phyloP scores from a whole-genome alignment of 805 yeast genomes.

The Lachancea fermentati region DNA sequence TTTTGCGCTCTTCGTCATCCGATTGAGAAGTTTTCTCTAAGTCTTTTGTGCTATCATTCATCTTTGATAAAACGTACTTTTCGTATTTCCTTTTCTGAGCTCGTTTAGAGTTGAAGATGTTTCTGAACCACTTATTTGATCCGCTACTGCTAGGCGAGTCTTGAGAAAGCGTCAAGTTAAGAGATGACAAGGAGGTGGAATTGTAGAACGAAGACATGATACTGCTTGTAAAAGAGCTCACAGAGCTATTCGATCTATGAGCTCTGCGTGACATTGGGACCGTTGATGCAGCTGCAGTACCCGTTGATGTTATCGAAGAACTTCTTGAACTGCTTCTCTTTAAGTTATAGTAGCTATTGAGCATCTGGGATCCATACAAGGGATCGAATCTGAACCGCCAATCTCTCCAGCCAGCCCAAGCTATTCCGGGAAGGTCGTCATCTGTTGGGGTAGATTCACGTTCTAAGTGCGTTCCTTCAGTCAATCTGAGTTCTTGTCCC shows the following conservation, averaged over 20 bases:
- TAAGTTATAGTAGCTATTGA: slow-evolving; percentile 26
- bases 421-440: slow-evolving; percentile 21
- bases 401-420: slow-evolving; percentile 85
- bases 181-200: slow-evolving; percentile 6
- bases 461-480: not conserved
- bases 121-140: slow-evolving; percentile 16
- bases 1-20: not conserved
- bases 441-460: slow-evolving; percentile 2
- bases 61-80: slow-evolving; percentile 1
- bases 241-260: slow-evolving; percentile 26
- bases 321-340: slow-evolving; percentile 20
- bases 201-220: slow-evolving; percentile 29
- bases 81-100: slow-evolving; percentile 4
- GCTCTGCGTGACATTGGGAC: slow-evolving; percentile 9
- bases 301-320: slow-evolving; percentile 17
- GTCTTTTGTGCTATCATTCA: not conserved
- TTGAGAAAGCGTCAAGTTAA: slow-evolving; percentile 1
- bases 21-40: not conserved
- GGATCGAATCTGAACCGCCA: slow-evolving; percentile 80
- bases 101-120: slow-evolving; percentile 13
- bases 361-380: slow-evolving; percentile 41
- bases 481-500: not conserved
- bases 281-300: slow-evolving; percentile 4
- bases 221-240: slow-evolving; percentile 27
- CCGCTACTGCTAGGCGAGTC: slow-evolving; percentile 8